phyloP scores from a whole-genome alignment of 2,329 filamentous ascomycete genomes.

The Pseudogymnoascus sp. region DNA sequence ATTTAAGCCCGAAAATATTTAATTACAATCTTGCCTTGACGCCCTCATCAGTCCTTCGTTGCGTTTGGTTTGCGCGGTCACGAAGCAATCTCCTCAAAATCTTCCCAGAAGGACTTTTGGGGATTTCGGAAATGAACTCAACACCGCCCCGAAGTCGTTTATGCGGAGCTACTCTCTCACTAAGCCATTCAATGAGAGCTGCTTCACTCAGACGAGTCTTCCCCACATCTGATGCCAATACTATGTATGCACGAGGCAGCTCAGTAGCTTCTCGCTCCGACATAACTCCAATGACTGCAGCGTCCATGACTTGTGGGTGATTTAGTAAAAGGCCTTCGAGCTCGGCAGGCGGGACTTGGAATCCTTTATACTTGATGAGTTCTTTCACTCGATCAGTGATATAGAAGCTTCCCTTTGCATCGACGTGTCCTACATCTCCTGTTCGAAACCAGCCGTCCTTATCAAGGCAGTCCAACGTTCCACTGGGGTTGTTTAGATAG shows the following conservation, averaged over 20 bases:
- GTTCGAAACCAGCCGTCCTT: slow-evolving; percentile 30
- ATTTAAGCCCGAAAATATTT: neutral
- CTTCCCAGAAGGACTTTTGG: slow-evolving; percentile 1
- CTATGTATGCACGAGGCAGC: neutral
- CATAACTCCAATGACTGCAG: slow-evolving; percentile 38
- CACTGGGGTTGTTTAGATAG: slow-evolving; percentile 28
- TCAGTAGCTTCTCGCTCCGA: neutral
- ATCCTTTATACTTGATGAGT: slow-evolving; percentile 41
- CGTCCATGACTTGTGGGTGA: slow-evolving; percentile 34
- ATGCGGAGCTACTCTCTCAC: neutral
- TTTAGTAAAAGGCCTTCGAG: slow-evolving; percentile 36
- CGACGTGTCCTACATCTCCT: slow-evolving; percentile 36
- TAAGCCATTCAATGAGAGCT: neutral
- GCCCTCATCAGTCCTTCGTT: neutral
- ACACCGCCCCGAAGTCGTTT: neutral
- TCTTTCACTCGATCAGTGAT: slow-evolving; percentile 28
- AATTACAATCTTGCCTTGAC: neutral
- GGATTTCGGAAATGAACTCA: neutral
- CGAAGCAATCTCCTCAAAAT: slow-evolving; percentile 2
- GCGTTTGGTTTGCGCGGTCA: neutral
- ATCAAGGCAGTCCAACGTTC: slow-evolving; percentile 22
- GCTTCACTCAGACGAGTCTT: neutral
- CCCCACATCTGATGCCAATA: neutral
- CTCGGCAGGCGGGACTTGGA: slow-evolving; percentile 42
- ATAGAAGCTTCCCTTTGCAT: slow-evolving; percentile 29